These are phyloP conservation scores for Fusarium floridanum DNA, from an alignment of 2,329 filamentous ascomycete genomes.

Conservation along the genomic window DNA sequence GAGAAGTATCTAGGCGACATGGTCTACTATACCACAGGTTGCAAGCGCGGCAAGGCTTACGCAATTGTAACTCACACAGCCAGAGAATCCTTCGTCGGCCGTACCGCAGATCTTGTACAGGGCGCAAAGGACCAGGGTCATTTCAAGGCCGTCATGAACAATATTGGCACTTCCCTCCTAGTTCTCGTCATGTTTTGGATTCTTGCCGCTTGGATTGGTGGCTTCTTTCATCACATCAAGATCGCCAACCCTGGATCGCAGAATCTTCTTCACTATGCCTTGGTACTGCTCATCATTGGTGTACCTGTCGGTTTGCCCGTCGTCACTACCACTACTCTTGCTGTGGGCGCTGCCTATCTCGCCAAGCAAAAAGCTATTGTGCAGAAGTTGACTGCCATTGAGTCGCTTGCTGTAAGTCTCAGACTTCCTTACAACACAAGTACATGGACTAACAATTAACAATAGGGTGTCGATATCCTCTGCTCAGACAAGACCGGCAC, in stretches of 20 bases:
- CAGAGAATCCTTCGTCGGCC: slow-evolving; percentile 29
- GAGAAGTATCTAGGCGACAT: slow-evolving; percentile 29
- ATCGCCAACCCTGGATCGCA: slow-evolving; percentile 24
- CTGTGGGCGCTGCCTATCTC: slow-evolving; percentile 26
- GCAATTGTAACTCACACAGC: slow-evolving; percentile 18
- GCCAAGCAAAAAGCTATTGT: slow-evolving; percentile 32
- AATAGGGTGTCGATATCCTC: slow-evolving; percentile 28
- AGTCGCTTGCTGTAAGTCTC: slow-evolving; percentile 17
- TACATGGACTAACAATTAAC: background rate
- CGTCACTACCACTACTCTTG: slow-evolving; percentile 31
- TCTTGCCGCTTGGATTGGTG: slow-evolving; percentile 23
- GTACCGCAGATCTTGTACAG: slow-evolving; percentile 30
- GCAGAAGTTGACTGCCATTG: slow-evolving; percentile 19
- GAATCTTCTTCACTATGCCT: slow-evolving; percentile 28
- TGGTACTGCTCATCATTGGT: slow-evolving; percentile 34
- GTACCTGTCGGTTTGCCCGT: slow-evolving; percentile 31
- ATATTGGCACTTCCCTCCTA: slow-evolving; percentile 25
- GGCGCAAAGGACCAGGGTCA: slow-evolving; percentile 35
- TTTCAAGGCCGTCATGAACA: slow-evolving; percentile 36
- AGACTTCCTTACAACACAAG: rapidly evolving
- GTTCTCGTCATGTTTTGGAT: slow-evolving; percentile 36
- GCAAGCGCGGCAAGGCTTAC: slow-evolving; percentile 29
- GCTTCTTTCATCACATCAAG: slow-evolving; percentile 28
- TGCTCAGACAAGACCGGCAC: slow-evolving; percentile 34
- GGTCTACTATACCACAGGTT: slow-evolving; percentile 34